Percentiles rank a stretch among this genome's conserved stretches.
Conservation (phyloP, 208 protist genomes). For the Leishmania turanica region DNA sequence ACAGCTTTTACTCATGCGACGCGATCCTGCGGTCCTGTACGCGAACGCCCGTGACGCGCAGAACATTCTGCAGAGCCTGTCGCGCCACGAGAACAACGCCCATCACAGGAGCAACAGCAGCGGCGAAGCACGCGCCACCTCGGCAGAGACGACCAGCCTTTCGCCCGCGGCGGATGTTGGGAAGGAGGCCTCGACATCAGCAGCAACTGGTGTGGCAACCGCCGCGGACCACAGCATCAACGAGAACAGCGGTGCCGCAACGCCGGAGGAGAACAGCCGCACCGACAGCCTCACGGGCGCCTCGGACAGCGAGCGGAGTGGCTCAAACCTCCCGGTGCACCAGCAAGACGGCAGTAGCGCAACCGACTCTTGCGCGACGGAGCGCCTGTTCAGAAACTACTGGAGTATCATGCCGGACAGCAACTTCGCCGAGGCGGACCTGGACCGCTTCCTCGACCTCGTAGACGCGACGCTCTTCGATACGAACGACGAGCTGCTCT, state of each 20-base stretch:
- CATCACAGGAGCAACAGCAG: not conserved
- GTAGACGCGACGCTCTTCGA: conserved; percentile 63
- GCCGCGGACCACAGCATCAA: not conserved
- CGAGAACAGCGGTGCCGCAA: not conserved
- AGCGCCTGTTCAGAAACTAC: conserved; percentile 32
- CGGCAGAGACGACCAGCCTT: not conserved
- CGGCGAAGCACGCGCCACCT: not conserved
- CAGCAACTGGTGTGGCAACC: not conserved
- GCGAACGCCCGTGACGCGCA: conserved; percentile 50
- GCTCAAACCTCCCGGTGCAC: not conserved
- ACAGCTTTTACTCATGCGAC: conserved; percentile 71
- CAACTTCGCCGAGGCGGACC: conserved; percentile 71
- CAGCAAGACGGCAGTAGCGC: conserved; percentile 6
- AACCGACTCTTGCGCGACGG: not conserved
- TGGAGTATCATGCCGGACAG: conserved; percentile 62
- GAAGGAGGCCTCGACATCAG: not conserved
- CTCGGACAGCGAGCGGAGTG: not conserved
- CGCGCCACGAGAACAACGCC: not conserved
- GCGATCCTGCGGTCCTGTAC: conserved; percentile 71
- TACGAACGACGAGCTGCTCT: conserved; percentile 63
- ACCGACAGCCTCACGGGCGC: not conserved
- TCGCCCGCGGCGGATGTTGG: not conserved
- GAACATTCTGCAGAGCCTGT: conserved; percentile 38
- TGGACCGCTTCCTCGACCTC: conserved; percentile 70
- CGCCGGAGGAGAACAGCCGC: not conserved